A percentile compares a stretch with the other conserved stretches of the same genome.
Evolutionary conservation across 2,329 filamentous ascomycete genomes (phyloP).

Genomic region (Pestalotiopsis sp.): DNA sequence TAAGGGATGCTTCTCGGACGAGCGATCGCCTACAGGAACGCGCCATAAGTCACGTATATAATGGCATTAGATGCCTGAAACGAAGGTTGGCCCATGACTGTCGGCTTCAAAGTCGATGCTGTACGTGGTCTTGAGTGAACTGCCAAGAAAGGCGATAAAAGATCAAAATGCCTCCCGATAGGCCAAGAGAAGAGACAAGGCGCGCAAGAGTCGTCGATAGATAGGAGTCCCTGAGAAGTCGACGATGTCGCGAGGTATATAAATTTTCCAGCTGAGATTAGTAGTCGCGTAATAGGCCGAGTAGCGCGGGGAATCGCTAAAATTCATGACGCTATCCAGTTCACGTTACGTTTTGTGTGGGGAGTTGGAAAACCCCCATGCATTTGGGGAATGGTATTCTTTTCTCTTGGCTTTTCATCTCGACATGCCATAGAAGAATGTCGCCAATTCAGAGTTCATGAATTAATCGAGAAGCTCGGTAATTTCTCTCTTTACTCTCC

Average conservation of each 20-base stretch:
- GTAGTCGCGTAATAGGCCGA: background rate
- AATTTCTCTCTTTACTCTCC: too few species aligned
- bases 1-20: background rate
- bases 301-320: conserved; percentile 5
- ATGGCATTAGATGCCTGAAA: conserved; percentile 79
- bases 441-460: too few species aligned
- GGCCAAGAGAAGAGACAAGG: background rate
- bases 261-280: background rate
- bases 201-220: background rate
- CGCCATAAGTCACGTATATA: conserved; percentile 78
- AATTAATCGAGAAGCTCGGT: too few species aligned
- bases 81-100: conserved; percentile 73
- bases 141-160: background rate
- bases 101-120: background rate
- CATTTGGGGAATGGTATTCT: background rate
- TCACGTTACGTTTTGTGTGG: conserved; percentile 6
- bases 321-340: conserved; percentile 4
- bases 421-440: background rate
- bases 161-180: background rate
- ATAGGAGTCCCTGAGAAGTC: background rate
- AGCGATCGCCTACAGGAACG: conserved; percentile 67
- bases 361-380: background rate
- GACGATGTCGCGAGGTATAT: conserved; percentile 1
- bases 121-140: background rate
- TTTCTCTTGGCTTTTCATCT: background rate